phyloP scores from a whole-genome alignment of 768 basidiomycete genomes.

The Phylloporus rhodoxanthus region DNA sequence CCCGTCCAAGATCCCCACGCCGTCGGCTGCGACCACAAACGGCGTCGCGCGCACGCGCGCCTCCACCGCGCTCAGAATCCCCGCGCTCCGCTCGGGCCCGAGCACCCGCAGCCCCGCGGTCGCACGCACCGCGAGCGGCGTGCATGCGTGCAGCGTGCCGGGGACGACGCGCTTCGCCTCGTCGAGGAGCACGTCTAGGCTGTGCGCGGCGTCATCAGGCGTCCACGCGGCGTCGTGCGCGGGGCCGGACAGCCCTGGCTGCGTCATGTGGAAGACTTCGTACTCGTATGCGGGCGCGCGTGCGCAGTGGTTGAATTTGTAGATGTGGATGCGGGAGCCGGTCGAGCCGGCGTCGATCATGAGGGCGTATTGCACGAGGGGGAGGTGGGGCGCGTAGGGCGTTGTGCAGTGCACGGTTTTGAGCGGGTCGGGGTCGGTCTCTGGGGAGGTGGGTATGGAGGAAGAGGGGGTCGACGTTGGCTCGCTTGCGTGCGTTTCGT shows the following conservation, averaged over 20 bases:
- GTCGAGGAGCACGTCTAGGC: slow-evolving; percentile 73
- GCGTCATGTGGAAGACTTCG: slow-evolving; percentile 81
- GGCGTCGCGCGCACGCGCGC: slow-evolving; percentile 56
- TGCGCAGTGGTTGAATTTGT: slow-evolving; percentile 94
- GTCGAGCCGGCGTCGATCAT: slow-evolving; percentile 99
- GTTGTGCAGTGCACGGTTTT: slow-evolving; percentile 67
- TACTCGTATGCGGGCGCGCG: slow-evolving; percentile 78
- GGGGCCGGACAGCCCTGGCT: slow-evolving; percentile 72
- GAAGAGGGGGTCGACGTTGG: background rate
- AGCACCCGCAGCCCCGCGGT: slow-evolving; percentile 83
- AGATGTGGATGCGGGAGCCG: slow-evolving; percentile 94
- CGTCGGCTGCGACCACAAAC: slow-evolving; percentile 61
- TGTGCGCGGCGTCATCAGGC: slow-evolving; percentile 68
- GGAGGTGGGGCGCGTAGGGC: slow-evolving; percentile 43
- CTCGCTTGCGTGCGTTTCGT: background rate
- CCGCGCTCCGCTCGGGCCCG: slow-evolving; percentile 52
- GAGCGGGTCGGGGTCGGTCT: slow-evolving; percentile 67
- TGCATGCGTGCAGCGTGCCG: slow-evolving; percentile 50
- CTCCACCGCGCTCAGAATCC: slow-evolving; percentile 73
- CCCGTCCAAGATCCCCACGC: slow-evolving; percentile 90
- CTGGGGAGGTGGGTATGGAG: slow-evolving; percentile 48
- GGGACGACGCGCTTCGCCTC: slow-evolving; percentile 81
- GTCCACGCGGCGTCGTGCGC: slow-evolving; percentile 26
- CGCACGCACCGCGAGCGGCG: slow-evolving; percentile 88
- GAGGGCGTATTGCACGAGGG: slow-evolving; percentile 84